A percentile compares a stretch with the other conserved stretches of the same genome.
Conservation (phyloP, 257 asterid genomes). For the Scutellaria minor region DNA sequence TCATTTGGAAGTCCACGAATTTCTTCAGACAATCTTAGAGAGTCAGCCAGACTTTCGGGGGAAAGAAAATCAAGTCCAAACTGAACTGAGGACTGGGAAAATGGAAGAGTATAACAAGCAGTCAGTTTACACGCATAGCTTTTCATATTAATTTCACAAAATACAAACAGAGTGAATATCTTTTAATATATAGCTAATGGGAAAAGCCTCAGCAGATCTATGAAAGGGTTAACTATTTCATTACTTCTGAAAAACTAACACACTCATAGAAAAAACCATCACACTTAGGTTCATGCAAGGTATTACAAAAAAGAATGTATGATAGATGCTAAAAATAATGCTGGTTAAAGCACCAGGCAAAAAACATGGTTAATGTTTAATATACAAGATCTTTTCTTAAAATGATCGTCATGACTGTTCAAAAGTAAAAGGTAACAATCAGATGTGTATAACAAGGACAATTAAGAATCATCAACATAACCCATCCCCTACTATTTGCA, state of each 20-base stretch:
- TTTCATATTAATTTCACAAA: neutral
- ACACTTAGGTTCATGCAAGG: neutral
- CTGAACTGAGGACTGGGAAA: constrained; percentile 82
- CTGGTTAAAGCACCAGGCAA: constrained; percentile 2
- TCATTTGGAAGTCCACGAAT: constrained; percentile 92
- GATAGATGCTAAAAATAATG: constrained; percentile 16
- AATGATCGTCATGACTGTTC: neutral
- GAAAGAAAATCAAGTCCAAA: constrained; percentile 97
- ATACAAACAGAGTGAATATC: neutral
- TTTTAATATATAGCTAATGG: neutral
- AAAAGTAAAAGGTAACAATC: neutral
- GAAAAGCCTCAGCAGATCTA: neutral
- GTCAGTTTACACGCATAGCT: constrained; percentile 21
- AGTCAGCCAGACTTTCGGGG: constrained; percentile 87
- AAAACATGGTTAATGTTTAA: neutral
- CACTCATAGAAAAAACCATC: neutral
- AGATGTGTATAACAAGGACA: neutral
- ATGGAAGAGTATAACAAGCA: constrained; percentile 18
- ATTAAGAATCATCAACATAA: neutral
- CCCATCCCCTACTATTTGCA: neutral
- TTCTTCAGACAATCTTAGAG: constrained; percentile 75
- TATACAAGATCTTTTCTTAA: neutral
- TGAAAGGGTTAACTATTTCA: neutral
- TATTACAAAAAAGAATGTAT: neutral
- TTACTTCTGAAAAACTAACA: constrained; percentile 9